phyloP scores from a whole-genome alignment of 176 grass and related monocot species.

The Eremochloa ophiuroides region DNA sequence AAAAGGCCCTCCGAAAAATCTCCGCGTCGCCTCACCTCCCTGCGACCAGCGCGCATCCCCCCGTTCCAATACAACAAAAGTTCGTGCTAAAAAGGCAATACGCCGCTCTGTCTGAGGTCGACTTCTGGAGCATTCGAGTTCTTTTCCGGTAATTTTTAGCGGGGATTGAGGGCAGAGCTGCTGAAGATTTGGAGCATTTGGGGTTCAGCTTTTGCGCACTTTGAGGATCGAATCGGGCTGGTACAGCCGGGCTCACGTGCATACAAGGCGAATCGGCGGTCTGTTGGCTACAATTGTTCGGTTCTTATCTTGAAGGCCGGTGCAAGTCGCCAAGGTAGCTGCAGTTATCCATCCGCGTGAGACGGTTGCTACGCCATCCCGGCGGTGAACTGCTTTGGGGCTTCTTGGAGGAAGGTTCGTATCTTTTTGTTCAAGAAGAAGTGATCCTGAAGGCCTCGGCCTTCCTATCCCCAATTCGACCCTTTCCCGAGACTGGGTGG shows the following conservation, averaged over 20 bases:
- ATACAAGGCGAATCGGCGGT: constrained; percentile 2
- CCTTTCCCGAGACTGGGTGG: not conserved
- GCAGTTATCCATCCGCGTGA: constrained; percentile 5
- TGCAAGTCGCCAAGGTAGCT: constrained; percentile 13
- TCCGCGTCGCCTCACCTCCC: too few relatives aligned
- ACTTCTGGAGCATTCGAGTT: not conserved
- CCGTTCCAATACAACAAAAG: not conserved
- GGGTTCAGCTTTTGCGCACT: not conserved
- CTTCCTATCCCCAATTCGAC: not conserved
- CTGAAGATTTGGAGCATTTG: constrained; percentile 11
- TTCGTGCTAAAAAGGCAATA: not conserved
- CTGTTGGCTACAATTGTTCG: constrained; percentile 11
- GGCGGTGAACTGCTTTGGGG: not conserved
- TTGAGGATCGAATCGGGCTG: constrained; percentile 2
- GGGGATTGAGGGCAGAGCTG: not conserved
- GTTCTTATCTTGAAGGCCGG: constrained; percentile 8
- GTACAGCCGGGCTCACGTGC: not conserved
- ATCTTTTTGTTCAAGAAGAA: not conserved
- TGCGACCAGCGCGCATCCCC: not conserved
- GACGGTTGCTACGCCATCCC: not conserved
- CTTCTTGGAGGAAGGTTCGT: not conserved
- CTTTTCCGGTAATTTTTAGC: not conserved
- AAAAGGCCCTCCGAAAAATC: constrained; percentile 33
- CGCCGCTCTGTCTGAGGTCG: not conserved
- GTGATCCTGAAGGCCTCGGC: constrained; percentile 1